Evolutionary conservation across 257 asterid species (phyloP).

Genomic region (Solanum appendiculatum): DNA sequence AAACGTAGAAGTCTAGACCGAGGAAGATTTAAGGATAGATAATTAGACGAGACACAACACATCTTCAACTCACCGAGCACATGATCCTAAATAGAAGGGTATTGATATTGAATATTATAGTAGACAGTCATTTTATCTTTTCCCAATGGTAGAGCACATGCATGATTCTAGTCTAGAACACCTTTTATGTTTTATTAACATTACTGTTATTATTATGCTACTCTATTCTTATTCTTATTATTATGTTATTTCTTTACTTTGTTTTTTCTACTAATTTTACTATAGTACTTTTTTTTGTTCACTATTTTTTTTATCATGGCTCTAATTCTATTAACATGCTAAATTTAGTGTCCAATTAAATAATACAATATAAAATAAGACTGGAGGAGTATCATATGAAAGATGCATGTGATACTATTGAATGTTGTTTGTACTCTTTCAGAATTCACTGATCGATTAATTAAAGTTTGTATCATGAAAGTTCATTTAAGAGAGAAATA

Average conservation of each 20-base stretch:
- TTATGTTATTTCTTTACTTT: too few species aligned
- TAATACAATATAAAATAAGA: not conserved
- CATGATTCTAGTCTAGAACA: not conserved
- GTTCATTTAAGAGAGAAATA: not conserved
- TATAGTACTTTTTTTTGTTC: too few species aligned
- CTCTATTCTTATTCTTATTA: not conserved
- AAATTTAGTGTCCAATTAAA: too few species aligned
- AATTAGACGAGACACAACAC: not conserved
- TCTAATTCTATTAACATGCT: too few species aligned
- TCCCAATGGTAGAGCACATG: not conserved
- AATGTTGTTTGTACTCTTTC: not conserved
- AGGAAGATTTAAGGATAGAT: not conserved
- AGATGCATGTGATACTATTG: not conserved
- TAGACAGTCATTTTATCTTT: not conserved
- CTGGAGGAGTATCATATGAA: not conserved
- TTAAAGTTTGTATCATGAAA: accelerated
- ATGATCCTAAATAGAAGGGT: not conserved
- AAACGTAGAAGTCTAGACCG: too few species aligned
- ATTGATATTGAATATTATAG: not conserved
- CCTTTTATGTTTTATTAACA: not conserved
- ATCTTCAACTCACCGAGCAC: not conserved
- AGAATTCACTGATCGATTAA: not conserved
- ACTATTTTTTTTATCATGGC: too few species aligned
- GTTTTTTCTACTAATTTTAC: not conserved
- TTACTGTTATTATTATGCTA: too few species aligned